Evolutionary conservation across 345 rosid genomes (phyloP).

Genomic region (Rhizophora apiculata): DNA sequence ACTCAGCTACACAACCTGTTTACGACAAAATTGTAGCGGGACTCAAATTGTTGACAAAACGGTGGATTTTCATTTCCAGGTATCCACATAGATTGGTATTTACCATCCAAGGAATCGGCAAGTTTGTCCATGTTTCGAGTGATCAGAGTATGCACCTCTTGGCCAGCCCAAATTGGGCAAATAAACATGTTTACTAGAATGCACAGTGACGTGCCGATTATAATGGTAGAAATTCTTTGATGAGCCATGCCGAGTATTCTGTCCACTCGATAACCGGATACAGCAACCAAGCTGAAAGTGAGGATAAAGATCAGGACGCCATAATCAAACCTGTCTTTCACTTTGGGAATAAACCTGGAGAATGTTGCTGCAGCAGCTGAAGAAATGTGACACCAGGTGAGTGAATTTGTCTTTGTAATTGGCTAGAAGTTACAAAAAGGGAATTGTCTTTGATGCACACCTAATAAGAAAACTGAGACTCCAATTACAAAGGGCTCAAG

Average conservation of each 20-base stretch:
- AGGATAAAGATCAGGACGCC: slow-evolving; percentile 48
- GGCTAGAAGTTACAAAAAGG: background rate
- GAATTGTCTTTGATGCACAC: slow-evolving; percentile 13
- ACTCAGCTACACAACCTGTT: slow-evolving; percentile 41
- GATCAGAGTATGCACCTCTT: slow-evolving; percentile 25
- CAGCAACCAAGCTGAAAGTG: slow-evolving; percentile 38
- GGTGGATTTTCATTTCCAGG: background rate
- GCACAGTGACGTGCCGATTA: slow-evolving; percentile 39
- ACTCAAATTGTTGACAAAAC: background rate
- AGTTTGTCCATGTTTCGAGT: slow-evolving; percentile 38
- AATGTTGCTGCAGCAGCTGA: slow-evolving; percentile 44
- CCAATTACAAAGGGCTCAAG: slow-evolving; percentile 37
- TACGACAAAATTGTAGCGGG: background rate
- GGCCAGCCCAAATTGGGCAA: slow-evolving; percentile 49
- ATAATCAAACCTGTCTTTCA: slow-evolving; percentile 38
- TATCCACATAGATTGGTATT: background rate
- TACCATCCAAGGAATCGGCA: slow-evolving; percentile 42
- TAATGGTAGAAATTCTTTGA: slow-evolving; percentile 36
- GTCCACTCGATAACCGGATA: slow-evolving; percentile 40
- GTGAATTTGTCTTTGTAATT: too few relatives aligned
- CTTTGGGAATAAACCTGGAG: slow-evolving; percentile 36
- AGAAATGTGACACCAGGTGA: background rate
- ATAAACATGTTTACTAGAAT: slow-evolving; percentile 31
- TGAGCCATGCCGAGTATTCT: slow-evolving; percentile 32
- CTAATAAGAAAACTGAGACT: slow-evolving; percentile 41